A percentile compares a stretch with the other conserved stretches of the same genome.
phyloP scores from a whole-genome alignment of 75 land plant genomes.

The Selaginella tamariscina region DNA sequence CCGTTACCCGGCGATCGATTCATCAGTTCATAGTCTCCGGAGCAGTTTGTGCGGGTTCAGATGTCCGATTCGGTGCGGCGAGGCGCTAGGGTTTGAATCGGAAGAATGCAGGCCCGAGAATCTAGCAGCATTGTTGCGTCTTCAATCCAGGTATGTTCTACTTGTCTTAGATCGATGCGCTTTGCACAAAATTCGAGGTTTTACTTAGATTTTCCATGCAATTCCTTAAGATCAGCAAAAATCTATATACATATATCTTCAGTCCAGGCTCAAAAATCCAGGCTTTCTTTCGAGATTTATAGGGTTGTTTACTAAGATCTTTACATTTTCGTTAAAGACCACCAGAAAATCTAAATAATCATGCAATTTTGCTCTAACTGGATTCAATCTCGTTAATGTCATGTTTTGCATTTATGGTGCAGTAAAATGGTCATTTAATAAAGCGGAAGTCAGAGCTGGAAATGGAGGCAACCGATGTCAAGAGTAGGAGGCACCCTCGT shows the following conservation, averaged over 20 bases:
- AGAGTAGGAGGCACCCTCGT: background rate
- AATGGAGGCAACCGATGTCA: conserved; percentile 1
- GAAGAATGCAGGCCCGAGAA: background rate
- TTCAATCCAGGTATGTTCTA: background rate
- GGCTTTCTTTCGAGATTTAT: background rate
- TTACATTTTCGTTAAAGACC: background rate
- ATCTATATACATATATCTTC: background rate
- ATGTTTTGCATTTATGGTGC: too few species aligned
- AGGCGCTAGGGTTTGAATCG: background rate
- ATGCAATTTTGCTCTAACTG: too few species aligned
- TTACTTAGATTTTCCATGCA: background rate
- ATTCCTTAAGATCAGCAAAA: background rate
- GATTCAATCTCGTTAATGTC: too few species aligned
- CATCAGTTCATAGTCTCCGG: too few species aligned
- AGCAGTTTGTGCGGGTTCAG: too few species aligned
- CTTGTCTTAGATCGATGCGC: conserved; percentile 1
- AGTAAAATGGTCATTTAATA: too few species aligned
- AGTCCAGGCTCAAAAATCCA: background rate
- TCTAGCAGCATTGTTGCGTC: background rate
- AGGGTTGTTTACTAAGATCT: too few species aligned
- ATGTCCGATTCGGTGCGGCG: too few species aligned
- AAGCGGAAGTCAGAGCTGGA: too few species aligned
- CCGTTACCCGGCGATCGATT: too few species aligned
- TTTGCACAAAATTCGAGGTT: conserved; percentile 18
- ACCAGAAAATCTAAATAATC: too few species aligned